These are phyloP conservation scores for Flaveria bidentis DNA, from an alignment of 129 eudicot genomes.

Conservation along the genomic window DNA sequence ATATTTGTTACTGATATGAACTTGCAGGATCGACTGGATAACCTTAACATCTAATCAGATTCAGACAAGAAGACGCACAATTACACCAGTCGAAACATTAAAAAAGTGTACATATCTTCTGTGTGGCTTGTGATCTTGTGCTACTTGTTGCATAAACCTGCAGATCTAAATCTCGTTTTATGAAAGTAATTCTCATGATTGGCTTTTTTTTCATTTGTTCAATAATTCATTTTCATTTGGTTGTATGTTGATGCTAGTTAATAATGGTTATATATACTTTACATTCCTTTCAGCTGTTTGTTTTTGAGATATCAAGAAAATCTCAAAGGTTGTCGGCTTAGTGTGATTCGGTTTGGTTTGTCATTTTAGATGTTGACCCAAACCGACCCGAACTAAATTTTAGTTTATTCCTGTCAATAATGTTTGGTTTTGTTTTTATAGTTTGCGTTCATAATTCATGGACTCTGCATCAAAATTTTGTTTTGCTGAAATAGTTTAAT, in stretches of 20 bases:
- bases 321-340: slow-evolving; percentile 2
- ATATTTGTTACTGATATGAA: slow-evolving; percentile 10
- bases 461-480: not conserved
- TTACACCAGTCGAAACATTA: slow-evolving; percentile 27
- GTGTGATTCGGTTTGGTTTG: not conserved
- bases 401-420: slow-evolving; percentile 4
- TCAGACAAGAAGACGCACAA: slow-evolving; percentile 18
- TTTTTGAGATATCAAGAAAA: slow-evolving; percentile 22
- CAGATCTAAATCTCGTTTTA: slow-evolving; percentile 19
- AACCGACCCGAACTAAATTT: slow-evolving; percentile 14
- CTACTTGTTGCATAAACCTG: slow-evolving; percentile 17
- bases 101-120: slow-evolving; percentile 38
- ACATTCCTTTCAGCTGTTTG: slow-evolving; percentile 30
- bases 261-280: not conserved
- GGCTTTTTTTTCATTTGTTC: not conserved
- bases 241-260: slow-evolving; percentile 26
- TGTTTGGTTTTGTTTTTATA: slow-evolving; percentile 1
- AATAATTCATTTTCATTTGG: slow-evolving; percentile 20
- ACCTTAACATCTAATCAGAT: slow-evolving; percentile 43
- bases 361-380: not conserved
- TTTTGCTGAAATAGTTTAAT: not conserved
- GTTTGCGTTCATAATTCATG: not conserved
- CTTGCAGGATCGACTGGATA: slow-evolving; percentile 61
- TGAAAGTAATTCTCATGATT: slow-evolving; percentile 20
- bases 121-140: slow-evolving; percentile 17